Evolutionary conservation across 164 flowering plant genomes (phyloP).

Genomic region (Kalanchoe fedtschenkoi): DNA sequence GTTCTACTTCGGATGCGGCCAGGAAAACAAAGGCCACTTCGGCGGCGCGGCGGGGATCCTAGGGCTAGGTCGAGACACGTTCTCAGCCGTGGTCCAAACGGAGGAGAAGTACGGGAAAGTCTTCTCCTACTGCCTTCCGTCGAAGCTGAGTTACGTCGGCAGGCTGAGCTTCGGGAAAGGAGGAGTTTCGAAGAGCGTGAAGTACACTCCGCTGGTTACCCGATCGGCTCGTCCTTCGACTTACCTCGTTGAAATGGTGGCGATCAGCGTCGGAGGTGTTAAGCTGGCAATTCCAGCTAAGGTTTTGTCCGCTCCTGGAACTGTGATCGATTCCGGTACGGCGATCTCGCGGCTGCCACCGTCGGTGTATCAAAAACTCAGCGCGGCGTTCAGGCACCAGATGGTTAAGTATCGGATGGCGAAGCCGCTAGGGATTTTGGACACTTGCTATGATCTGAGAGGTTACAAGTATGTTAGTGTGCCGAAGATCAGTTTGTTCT

Average conservation of each 20-base stretch:
- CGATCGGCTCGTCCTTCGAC: constrained; percentile 6
- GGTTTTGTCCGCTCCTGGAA: constrained; percentile 12
- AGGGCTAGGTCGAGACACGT: neutral
- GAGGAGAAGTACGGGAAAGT: too few species aligned
- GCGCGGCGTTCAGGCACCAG: constrained; percentile 14
- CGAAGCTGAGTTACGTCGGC: neutral
- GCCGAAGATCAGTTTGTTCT: constrained; percentile 24
- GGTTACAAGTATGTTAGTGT: constrained; percentile 6
- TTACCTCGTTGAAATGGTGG: constrained; percentile 21
- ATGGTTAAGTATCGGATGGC: constrained; percentile 21
- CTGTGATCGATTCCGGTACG: constrained; percentile 52
- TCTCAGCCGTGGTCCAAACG: too few species aligned
- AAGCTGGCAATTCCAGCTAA: constrained; percentile 11
- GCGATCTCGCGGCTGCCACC: constrained; percentile 36
- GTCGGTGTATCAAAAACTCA: constrained; percentile 22
- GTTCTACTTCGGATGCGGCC: neutral
- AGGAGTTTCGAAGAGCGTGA: constrained; percentile 1
- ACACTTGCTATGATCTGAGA: constrained; percentile 30
- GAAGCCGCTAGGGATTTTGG: constrained; percentile 21
- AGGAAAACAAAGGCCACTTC: neutral
- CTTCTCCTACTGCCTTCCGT: constrained; percentile 3
- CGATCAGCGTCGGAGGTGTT: constrained; percentile 23
- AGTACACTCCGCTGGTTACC: neutral
- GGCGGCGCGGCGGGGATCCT: neutral
- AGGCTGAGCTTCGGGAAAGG: neutral